Evolutionary conservation across 139 green algal species (phyloP).

Genomic region (Marvania coccoides): DNA sequence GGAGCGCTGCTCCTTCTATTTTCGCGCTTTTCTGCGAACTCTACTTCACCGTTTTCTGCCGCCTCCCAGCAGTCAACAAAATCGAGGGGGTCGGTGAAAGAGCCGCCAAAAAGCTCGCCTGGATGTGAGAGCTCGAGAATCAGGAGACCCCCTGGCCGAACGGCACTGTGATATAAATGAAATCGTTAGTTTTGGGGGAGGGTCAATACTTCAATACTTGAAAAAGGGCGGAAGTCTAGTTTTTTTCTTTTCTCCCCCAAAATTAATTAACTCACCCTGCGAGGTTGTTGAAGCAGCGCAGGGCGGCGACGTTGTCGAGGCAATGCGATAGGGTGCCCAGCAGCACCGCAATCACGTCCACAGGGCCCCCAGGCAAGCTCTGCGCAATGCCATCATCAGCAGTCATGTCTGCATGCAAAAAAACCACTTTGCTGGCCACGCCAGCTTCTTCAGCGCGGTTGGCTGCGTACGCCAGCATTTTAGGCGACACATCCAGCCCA

Average conservation of each 20-base stretch:
- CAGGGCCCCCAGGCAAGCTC: background rate
- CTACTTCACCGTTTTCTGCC: background rate
- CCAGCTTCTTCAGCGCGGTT: background rate
- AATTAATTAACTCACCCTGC: too few species aligned
- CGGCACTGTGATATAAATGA: background rate
- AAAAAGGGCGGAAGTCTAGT: too few species aligned
- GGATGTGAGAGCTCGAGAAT: conserved; percentile 25
- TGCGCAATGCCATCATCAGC: background rate
- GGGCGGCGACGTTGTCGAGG: conserved; percentile 18
- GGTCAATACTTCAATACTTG: too few species aligned
- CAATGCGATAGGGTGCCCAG: conserved; percentile 27
- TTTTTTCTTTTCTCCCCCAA: too few species aligned
- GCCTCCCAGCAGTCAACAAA: conserved; percentile 28
- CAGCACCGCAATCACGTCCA: conserved; percentile 18
- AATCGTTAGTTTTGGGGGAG: too few species aligned
- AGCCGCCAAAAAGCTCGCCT: conserved; percentile 18
- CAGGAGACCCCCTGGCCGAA: conserved; percentile 19
- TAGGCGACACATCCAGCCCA: conserved; percentile 8
- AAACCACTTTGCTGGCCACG: conserved; percentile 5
- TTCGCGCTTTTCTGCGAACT: conserved; percentile 1
- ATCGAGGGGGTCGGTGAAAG: conserved; percentile 3
- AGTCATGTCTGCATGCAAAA: conserved; percentile 23
- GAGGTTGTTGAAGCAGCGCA: conserved; percentile 19
- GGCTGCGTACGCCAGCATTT: conserved; percentile 18
- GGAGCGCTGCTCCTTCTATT: background rate